phyloP scores from a whole-genome alignment of 169 alveolate genomes.

The Plasmodium gaboni region DNA sequence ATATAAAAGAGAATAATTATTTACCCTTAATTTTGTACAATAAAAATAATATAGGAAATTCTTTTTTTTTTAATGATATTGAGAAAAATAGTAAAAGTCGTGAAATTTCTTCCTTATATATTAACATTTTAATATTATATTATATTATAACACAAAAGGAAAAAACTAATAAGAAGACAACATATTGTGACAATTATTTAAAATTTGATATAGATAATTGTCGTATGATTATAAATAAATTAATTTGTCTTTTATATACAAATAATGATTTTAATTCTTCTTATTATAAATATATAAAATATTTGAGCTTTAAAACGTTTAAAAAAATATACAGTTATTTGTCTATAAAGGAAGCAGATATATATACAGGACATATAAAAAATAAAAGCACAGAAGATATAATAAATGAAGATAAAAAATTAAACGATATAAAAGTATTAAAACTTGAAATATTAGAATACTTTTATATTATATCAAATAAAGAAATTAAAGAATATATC shows the following conservation, averaged over 20 bases:
- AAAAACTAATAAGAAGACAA: conserved; percentile 26
- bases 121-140: conserved; percentile 54
- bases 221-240: conserved; percentile 37
- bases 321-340: conserved; percentile 39
- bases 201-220: conserved; percentile 24
- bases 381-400: conserved; percentile 9
- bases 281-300: conserved; percentile 52
- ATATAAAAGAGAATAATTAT: conserved; percentile 5
- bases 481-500: conserved; percentile 37
- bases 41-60: neutral
- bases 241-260: conserved; percentile 26
- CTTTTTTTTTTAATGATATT: neutral
- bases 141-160: conserved; percentile 37
- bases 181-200: conserved; percentile 24
- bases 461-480: conserved; percentile 26
- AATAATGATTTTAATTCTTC: conserved; percentile 5
- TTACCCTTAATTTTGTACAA: conserved; percentile 15
- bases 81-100: conserved; percentile 3
- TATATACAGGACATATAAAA: conserved; percentile 24
- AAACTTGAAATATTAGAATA: conserved; percentile 26
- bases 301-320: conserved; percentile 36
- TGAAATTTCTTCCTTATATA: conserved; percentile 46
- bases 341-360: conserved; percentile 30
- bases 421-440: conserved; percentile 13
- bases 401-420: conserved; percentile 39